Evolutionary conservation across 495 filamentous ascomycete genomes (phyloP), one percentile per base, ranked within the genome.

Genomic region (Tuber indicum): DNA sequence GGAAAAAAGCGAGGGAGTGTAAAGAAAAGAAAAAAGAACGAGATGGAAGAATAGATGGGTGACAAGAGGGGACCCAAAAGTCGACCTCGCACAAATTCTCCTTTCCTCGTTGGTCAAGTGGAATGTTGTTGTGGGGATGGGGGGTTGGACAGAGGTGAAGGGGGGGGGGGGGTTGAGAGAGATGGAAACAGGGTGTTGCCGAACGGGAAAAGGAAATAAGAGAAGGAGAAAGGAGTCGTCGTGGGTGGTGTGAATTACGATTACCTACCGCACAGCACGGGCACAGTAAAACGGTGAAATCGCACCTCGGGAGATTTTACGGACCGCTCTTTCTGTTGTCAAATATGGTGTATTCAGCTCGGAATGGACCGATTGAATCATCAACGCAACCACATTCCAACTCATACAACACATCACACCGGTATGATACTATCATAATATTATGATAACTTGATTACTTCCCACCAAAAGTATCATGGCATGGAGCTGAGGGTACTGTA

Each of bases 1-100:
- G 69, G 73, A 70, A 73, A 72, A 81, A 62, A 71, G 47, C 72
- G 72, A 78, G 71, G 75, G 72, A 78, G 75, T 78, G 66, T 71
- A 79, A 49, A 78, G 78, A 78, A 82, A 78, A 73, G 77, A 36
- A 66, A 52, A 66, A 32, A 16, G 58, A 66, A 66, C 26, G 58
- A 66, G 58, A 66, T 36, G 58, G 26, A 66, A 66, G 58, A 66
- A 66, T 66, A 66, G 14, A 36, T 66, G 26, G 26, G 14, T 36
- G 14, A 66, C 58, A 66, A 66, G 58, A 66, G 14, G 58, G 36
- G 32, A 36, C 14, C 14, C 58, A 66, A 66, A 66, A 32, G 58
- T 36, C 26, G 58, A 17, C 58, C 58, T 66, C 26, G 14, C 58
- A 36, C 58, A 26, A 66, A 66, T 66, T 36, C 52, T 16, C n/a